Percentiles rank a stretch among this genome's conserved stretches.
Evolutionary conservation across 371 early-diverging fungal species (phyloP).

Genomic region (Batkoa obscura): DNA sequence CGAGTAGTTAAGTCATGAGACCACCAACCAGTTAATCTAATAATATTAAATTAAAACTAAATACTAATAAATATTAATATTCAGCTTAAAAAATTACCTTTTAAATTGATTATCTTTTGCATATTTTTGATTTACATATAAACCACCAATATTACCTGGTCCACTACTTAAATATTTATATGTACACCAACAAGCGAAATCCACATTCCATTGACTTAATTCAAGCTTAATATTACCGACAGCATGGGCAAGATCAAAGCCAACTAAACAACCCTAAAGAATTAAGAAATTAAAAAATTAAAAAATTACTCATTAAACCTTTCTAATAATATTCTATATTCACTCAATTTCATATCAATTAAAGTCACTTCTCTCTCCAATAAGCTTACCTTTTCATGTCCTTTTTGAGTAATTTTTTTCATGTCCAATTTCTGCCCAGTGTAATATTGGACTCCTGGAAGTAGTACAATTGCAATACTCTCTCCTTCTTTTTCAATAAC

Average conservation of each 20-base stretch:
- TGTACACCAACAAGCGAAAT: slow-evolving; percentile 96
- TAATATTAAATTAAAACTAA: neutral
- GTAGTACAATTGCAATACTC: slow-evolving; percentile 64
- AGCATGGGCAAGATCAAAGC: slow-evolving; percentile 93
- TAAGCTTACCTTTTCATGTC: slow-evolving; percentile 40
- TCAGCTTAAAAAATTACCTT: slow-evolving; percentile 13
- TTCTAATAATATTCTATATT: no score
- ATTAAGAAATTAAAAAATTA: neutral
- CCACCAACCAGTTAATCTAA: slow-evolving; percentile 88
- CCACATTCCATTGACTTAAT: slow-evolving; percentile 90
- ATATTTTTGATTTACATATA: slow-evolving; percentile 67
- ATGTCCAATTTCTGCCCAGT: slow-evolving; percentile 91
- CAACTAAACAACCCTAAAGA: slow-evolving; percentile 65
- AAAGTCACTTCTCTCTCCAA: neutral
- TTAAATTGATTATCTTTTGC: slow-evolving; percentile 25
- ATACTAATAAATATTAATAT: no score
- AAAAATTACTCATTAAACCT: no score
- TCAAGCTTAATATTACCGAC: slow-evolving; percentile 78
- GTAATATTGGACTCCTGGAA: slow-evolving; percentile 90
- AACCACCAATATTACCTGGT: slow-evolving; percentile 81
- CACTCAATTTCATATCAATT: no score
- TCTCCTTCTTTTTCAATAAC: slow-evolving; percentile 51
- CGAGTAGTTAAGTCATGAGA: slow-evolving; percentile 60
- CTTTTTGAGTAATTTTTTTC: slow-evolving; percentile 61
- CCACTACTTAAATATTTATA: slow-evolving; percentile 95